Conservation (phyloP, 2,329 filamentous ascomycete species). For the Fusarium ambrosium region DNA sequence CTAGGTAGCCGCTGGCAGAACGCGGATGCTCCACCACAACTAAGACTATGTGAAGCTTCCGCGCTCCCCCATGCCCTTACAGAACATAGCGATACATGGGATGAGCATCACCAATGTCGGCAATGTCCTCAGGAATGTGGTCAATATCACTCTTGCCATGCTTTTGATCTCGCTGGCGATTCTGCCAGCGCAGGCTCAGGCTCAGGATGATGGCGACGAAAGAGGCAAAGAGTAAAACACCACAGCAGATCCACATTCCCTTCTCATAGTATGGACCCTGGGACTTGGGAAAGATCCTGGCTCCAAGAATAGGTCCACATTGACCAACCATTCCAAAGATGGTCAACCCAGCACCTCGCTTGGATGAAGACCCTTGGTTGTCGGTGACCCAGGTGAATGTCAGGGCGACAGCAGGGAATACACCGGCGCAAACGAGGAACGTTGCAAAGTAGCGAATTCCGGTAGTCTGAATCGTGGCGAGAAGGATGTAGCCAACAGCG, state of each 20-base stretch:
- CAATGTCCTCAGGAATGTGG: not conserved
- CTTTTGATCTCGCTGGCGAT: constrained; percentile 13
- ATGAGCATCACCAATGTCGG: not conserved
- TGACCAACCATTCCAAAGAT: constrained; percentile 42
- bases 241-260: constrained; percentile 8
- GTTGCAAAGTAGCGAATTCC: constrained; percentile 62
- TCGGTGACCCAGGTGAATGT: constrained; percentile 79
- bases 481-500: not conserved
- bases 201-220: not conserved
- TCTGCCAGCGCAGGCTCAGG: constrained; percentile 24
- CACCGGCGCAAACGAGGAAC: constrained; percentile 60
- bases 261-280: constrained; percentile 21
- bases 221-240: not conserved
- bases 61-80: not conserved
- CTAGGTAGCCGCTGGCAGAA: not conserved
- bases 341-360: constrained; percentile 73
- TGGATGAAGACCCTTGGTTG: constrained; percentile 77
- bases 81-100: not conserved
- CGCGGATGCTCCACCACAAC: not conserved
- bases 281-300: constrained; percentile 19
- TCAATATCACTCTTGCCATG: not conserved
- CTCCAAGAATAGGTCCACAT: constrained; percentile 26
- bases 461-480: constrained; percentile 14
- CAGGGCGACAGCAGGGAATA: constrained; percentile 76
- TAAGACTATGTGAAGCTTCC: not conserved